Percentiles rank a stretch among this genome's conserved stretches.
These are phyloP conservation scores for Crassisporium funariophilum DNA, from an alignment of 768 basidiomycete species.

Conservation along the genomic window DNA sequence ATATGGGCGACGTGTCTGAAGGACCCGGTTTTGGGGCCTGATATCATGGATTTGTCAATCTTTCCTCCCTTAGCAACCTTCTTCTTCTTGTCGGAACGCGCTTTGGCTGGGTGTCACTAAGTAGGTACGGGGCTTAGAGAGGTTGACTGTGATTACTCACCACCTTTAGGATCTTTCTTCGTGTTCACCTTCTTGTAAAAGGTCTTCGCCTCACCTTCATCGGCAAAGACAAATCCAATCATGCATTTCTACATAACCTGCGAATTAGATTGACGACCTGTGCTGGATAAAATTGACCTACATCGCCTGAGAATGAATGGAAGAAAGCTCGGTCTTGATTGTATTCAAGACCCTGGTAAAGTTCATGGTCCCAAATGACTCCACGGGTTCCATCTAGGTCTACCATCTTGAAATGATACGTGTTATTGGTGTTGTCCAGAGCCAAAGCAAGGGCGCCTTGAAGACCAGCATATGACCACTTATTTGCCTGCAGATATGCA, in stretches of 20 bases:
- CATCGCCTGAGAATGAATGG: slow-evolving; percentile 91
- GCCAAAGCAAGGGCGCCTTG: slow-evolving; percentile 84
- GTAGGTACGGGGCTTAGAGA: background rate
- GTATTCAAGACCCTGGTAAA: slow-evolving; percentile 83
- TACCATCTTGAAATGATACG: slow-evolving; percentile 73
- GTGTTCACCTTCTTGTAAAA: slow-evolving; percentile 83
- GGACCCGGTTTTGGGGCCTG: slow-evolving; percentile 72
- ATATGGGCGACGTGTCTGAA: slow-evolving; percentile 95
- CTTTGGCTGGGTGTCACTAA: slow-evolving; percentile 42
- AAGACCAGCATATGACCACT: slow-evolving; percentile 87
- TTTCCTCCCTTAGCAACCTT: slow-evolving; percentile 67
- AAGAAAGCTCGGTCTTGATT: slow-evolving; percentile 87
- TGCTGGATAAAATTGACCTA: slow-evolving; percentile 43
- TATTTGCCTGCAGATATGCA: slow-evolving; percentile 71
- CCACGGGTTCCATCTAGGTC: slow-evolving; percentile 85
- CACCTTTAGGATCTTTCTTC: slow-evolving; percentile 60
- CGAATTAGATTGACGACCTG: slow-evolving; percentile 8
- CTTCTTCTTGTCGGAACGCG: slow-evolving; percentile 57
- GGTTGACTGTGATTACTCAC: slow-evolving; percentile 33
- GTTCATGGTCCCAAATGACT: slow-evolving; percentile 91
- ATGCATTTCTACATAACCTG: slow-evolving; percentile 70
- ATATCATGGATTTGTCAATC: slow-evolving; percentile 93
- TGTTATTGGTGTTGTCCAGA: slow-evolving; percentile 56
- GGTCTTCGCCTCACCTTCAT: slow-evolving; percentile 80
- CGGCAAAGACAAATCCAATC: slow-evolving; percentile 89